A percentile compares a stretch with the other conserved stretches of the same genome.
These are phyloP conservation scores for Pichia thaimueangensis DNA, from an alignment of 805 yeast species.

Conservation along the genomic window DNA sequence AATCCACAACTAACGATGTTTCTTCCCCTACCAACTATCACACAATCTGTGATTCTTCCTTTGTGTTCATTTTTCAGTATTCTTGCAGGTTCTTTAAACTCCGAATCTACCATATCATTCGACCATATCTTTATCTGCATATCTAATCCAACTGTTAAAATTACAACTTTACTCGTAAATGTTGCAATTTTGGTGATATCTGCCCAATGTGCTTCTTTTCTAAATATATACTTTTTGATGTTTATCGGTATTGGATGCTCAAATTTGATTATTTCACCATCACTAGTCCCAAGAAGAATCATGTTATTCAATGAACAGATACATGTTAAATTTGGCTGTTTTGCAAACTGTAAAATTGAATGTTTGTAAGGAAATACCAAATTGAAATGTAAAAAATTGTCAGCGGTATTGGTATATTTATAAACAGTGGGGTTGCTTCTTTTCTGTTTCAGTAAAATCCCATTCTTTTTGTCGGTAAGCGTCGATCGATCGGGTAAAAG, in stretches of 20 bases:
- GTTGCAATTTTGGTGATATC: slow-evolving; percentile 39
- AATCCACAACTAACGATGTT: slow-evolving; percentile 50
- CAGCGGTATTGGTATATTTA: not conserved
- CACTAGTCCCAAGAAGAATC: slow-evolving; percentile 3
- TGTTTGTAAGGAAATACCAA: not conserved
- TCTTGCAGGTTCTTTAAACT: slow-evolving; percentile 37
- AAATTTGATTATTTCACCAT: slow-evolving; percentile 6
- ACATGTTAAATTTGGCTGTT: slow-evolving; percentile 1
- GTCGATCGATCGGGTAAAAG: not conserved
- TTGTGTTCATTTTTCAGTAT: slow-evolving; percentile 43
- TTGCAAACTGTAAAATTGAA: slow-evolving; percentile 22
- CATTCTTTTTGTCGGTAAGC: not conserved
- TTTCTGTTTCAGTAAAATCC: not conserved
- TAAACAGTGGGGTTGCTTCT: not conserved
- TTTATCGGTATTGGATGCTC: not conserved
- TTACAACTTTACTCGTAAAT: slow-evolving; percentile 62
- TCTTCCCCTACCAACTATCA: slow-evolving; percentile 57
- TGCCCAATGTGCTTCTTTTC: slow-evolving; percentile 33
- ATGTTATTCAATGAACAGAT: not conserved
- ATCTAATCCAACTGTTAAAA: slow-evolving; percentile 54
- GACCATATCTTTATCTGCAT: slow-evolving; percentile 59
- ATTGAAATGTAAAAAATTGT: not conserved
- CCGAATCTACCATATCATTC: slow-evolving; percentile 26
- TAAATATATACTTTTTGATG: not conserved
- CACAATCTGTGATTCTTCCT: slow-evolving; percentile 40